A percentile compares a stretch with the other conserved stretches of the same genome.
These are phyloP conservation scores for Aspergillus sp. DNA, from an alignment of 2,329 filamentous ascomycete genomes.

Conservation along the genomic window DNA sequence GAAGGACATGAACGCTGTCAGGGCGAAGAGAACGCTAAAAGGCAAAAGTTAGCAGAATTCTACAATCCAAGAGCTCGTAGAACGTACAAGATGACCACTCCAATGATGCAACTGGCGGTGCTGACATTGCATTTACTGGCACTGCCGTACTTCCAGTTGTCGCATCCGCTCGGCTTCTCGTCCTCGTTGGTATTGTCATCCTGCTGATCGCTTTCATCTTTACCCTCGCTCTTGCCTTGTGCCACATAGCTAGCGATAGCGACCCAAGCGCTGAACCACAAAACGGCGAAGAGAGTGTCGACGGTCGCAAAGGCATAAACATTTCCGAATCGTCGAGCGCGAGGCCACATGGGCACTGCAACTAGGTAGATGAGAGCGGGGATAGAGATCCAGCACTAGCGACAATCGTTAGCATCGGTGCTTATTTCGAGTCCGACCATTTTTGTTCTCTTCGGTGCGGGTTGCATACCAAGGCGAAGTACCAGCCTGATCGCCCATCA, in stretches of 20 bases:
- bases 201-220: constrained; percentile 31
- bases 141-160: constrained; percentile 60
- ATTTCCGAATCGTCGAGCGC: constrained; percentile 62
- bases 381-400: constrained; percentile 63
- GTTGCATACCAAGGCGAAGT: constrained; percentile 58
- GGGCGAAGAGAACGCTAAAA: constrained; percentile 57
- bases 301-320: constrained; percentile 63
- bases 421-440: not conserved
- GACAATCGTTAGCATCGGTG: constrained; percentile 1
- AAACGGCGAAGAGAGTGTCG: constrained; percentile 58
- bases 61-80: not conserved
- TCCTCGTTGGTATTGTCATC: constrained; percentile 34
- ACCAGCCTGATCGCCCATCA: constrained; percentile 61
- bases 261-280: constrained; percentile 65
- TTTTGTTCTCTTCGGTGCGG: not conserved
- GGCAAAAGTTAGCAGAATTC: constrained; percentile 2
- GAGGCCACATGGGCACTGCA: constrained; percentile 64
- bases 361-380: constrained; percentile 64
- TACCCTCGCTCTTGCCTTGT: constrained; percentile 57
- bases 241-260: constrained; percentile 61
- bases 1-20: constrained; percentile 58
- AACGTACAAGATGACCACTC: constrained; percentile 60
- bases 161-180: constrained; percentile 52
- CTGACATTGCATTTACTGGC: constrained; percentile 61
- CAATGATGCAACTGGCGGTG: constrained; percentile 60